A percentile compares a stretch with the other conserved stretches of the same genome.
phyloP scores from a whole-genome alignment of 805 yeast genomes.

The Teunomyces panamensis region DNA sequence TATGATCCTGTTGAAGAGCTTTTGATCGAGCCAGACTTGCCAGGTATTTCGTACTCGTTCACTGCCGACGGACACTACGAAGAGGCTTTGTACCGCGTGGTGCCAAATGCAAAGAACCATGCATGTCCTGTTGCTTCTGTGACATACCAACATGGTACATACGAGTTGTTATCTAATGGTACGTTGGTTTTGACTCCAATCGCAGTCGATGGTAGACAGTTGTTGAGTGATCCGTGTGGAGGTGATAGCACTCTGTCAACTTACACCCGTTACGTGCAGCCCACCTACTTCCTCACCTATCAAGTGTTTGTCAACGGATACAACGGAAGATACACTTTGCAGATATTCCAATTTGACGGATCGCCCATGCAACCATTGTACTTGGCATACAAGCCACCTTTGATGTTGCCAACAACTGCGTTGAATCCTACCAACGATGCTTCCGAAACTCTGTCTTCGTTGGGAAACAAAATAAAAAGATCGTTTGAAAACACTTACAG shows the following conservation, averaged over 20 bases:
- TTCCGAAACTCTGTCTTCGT: conserved; percentile 31
- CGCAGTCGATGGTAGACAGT: conserved; percentile 87
- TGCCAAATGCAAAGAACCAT: conserved; percentile 69
- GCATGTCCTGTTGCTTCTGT: conserved; percentile 80
- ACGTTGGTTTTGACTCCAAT: conserved; percentile 69
- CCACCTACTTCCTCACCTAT: conserved; percentile 56
- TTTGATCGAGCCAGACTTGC: conserved; percentile 90
- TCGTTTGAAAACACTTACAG: conserved; percentile 75
- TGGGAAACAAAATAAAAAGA: conserved; percentile 54
- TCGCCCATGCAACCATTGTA: conserved; percentile 81
- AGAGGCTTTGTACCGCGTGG: conserved; percentile 80
- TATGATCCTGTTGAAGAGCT: conserved; percentile 96
- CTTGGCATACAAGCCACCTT: conserved; percentile 88
- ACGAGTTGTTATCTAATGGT: conserved; percentile 61
- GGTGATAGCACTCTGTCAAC: conserved; percentile 43
- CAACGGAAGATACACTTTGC: conserved; percentile 78
- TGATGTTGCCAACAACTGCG: conserved; percentile 92
- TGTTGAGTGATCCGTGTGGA: conserved; percentile 84
- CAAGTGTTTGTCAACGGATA: conserved; percentile 67
- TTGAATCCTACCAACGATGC: conserved; percentile 74
- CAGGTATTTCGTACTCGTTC: conserved; percentile 91
- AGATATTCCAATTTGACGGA: conserved; percentile 76
- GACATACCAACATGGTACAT: conserved; percentile 87
- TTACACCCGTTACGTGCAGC: conserved; percentile 72
- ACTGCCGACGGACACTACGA: conserved; percentile 91